These are phyloP conservation scores for Begonia peltatifolia DNA, from an alignment of 306 rosid species.

Conservation along the genomic window DNA sequence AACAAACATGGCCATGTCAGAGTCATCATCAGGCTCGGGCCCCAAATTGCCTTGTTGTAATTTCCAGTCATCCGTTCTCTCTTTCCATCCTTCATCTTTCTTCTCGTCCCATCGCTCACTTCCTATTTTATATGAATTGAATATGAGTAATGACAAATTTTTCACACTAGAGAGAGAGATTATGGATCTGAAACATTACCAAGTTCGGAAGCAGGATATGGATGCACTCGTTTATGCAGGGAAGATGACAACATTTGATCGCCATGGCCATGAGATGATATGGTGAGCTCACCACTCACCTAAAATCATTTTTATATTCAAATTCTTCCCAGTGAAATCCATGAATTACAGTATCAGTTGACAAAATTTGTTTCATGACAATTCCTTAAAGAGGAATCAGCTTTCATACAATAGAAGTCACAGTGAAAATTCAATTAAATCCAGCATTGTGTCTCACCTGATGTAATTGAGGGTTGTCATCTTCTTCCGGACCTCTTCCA, in stretches of 20 bases:
- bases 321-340: too few species aligned
- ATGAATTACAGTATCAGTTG: too few species aligned
- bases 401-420: too few species aligned
- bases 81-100: constrained; percentile 50
- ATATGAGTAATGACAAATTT: neutral
- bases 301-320: constrained; percentile 10
- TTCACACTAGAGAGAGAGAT: neutral
- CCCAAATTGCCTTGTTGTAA: constrained; percentile 64
- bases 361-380: neutral
- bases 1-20: constrained; percentile 61
- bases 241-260: constrained; percentile 51
- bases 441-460: too few species aligned
- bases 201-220: constrained; percentile 50
- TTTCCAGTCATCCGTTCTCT: constrained; percentile 77
- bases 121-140: constrained; percentile 18
- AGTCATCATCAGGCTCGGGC: constrained; percentile 65
- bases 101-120: constrained; percentile 52
- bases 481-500: constrained; percentile 54
- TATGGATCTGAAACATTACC: constrained; percentile 15
- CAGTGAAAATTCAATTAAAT: too few species aligned
- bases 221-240: constrained; percentile 67
- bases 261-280: constrained; percentile 33
- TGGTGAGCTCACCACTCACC: constrained; percentile 55
- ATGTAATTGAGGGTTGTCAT: constrained; percentile 26
- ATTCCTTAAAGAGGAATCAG: too few species aligned